Percentiles rank a stretch among this genome's conserved stretches.
These are phyloP conservation scores for Voacanga thouarsii DNA, from an alignment of 257 asterid genomes.

Conservation along the genomic window DNA sequence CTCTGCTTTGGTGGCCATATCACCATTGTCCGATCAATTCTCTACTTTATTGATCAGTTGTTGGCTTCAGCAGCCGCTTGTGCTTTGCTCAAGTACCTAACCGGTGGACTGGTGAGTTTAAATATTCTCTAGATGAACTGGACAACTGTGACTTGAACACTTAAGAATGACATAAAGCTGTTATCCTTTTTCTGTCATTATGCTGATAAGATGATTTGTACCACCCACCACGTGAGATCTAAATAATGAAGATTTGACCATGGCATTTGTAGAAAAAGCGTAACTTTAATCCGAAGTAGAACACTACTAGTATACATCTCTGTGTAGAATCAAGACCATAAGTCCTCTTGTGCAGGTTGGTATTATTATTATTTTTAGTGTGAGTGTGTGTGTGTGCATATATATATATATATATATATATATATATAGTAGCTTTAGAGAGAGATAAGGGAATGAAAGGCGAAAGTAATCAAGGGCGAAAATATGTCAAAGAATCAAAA, in stretches of 20 bases:
- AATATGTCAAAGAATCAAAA: too few relatives aligned
- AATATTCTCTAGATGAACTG: not conserved
- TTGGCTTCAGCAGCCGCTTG: conserved; percentile 94
- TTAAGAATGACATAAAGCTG: not conserved
- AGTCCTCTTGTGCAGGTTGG: too few relatives aligned
- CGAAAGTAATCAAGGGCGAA: too few relatives aligned
- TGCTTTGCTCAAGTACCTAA: conserved; percentile 65
- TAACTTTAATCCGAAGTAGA: too few relatives aligned
- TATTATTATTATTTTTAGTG: too few relatives aligned
- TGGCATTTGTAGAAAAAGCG: not conserved
- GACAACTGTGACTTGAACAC: not conserved
- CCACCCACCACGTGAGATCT: not conserved
- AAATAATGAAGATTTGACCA: not conserved
- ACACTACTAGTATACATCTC: too few relatives aligned
- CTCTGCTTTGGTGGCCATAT: conserved; percentile 79
- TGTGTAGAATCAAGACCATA: too few relatives aligned
- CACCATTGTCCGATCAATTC: conserved; percentile 67
- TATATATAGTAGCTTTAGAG: too few relatives aligned
- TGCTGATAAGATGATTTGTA: not conserved
- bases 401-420: too few relatives aligned
- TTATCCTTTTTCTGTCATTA: not conserved
- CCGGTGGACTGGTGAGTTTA: conserved; percentile 70
- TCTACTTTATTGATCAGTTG: conserved; percentile 80
- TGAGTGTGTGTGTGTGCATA: too few relatives aligned
- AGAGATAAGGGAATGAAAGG: too few relatives aligned